A percentile compares a stretch with the other conserved stretches of the same genome.
Conservation (phyloP, 2,329 filamentous ascomycete species). For the Fusarium globosum region DNA sequence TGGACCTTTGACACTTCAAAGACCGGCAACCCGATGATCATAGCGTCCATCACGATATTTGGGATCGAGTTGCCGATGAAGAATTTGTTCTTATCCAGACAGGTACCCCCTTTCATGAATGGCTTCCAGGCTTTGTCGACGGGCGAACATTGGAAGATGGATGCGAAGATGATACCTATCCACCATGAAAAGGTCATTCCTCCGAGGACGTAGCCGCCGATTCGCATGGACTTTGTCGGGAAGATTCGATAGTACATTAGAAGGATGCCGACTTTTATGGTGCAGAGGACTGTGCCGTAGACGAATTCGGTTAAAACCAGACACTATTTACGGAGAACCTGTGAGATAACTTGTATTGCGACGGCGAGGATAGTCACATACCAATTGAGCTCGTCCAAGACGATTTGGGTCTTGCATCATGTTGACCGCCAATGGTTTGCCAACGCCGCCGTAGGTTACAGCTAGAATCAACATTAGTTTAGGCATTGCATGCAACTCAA, state of each 20-base stretch:
- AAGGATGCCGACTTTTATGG: background rate
- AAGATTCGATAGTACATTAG: constrained; percentile 8
- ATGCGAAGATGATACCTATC: background rate
- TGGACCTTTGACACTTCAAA: constrained; percentile 3
- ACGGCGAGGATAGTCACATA: fast-evolving
- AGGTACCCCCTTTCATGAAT: background rate
- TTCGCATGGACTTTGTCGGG: background rate
- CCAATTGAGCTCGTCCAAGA: background rate
- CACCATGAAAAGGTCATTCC: constrained; percentile 2
- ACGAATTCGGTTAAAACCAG: constrained; percentile 1
- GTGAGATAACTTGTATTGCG: fast-evolving
- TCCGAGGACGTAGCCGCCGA: background rate
- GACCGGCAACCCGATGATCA: constrained; percentile 1
- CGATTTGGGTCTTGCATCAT: background rate
- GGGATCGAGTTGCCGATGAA: constrained; percentile 9
- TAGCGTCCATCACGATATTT: constrained; percentile 2
- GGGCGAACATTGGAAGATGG: constrained; percentile 8
- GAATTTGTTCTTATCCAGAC: constrained; percentile 7
- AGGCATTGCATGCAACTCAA: fast-evolving
- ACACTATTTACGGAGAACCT: background rate
- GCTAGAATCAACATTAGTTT: background rate
- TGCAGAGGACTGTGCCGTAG: constrained; percentile 6
- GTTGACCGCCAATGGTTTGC: constrained; percentile 7
- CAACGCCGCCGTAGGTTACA: background rate
- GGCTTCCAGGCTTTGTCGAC: constrained; percentile 13